Evolutionary conservation across 176 grass and related monocot species (phyloP), one percentile per base, ranked within the genome.

Genomic region (Tillandsia fasciculata): DNA sequence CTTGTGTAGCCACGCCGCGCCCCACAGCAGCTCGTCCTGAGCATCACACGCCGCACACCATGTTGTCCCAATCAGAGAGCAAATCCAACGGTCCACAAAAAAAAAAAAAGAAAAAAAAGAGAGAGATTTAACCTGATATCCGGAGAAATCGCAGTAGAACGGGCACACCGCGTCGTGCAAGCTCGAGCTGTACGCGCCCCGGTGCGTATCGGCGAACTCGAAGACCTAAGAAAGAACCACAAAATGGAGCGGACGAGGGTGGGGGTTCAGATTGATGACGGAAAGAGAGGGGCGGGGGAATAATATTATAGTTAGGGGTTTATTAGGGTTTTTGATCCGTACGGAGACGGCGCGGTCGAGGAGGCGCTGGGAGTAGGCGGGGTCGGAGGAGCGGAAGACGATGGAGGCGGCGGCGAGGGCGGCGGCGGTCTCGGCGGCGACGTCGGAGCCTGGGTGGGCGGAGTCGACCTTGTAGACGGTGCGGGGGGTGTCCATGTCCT

Each of bases 1-100:
- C 69, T 87, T 79, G 79, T 97, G 89, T 79, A 97, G 77, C 93
- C 93, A 97, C 58, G 89, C 93, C 2, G 89, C 93, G 11, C 86
- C 93, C 93, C 93, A 92, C 50, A 92, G 81, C 81, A 97, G 76
- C 82, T 97, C 93, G 75, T 97, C 93, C 93, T 86, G 74, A 12
- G 49, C 20, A 51, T n/a, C 17, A 14, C 15, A 52, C 7, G 0
- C 52, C 20, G 9, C 48, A 24, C 24, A 1, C n/a, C n/a, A 24
- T 24, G 1, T 22, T 12, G 8, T 15, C 22, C 48, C 22, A 20
- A 48, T 67, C 48, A 65, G 2, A 26, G 33, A 42, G 33, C 24
- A 24, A 24, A n/a, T 17, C 24, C 59, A 24, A 59, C 23, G 10
- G 26, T 50, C 12, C 8, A 51, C 50, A 7, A 42, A 42, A 42